Base-by-base conservation (phyloP, 768 basidiomycete species). In the Hygrocybe punicea region DNA sequence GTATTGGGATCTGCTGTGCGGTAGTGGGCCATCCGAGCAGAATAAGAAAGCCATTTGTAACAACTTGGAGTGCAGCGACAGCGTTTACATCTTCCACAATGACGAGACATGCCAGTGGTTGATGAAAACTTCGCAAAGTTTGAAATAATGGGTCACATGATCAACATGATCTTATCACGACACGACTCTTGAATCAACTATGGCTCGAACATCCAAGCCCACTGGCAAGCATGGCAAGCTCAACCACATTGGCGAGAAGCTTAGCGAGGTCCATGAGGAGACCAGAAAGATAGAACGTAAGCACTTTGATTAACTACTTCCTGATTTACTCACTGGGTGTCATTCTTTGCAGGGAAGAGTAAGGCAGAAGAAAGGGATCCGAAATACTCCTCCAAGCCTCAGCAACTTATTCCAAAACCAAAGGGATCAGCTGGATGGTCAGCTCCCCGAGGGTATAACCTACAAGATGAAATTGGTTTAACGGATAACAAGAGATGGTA, bases 31-130 rank as follows among this genome's bases (percentile, higher is more conserved):
- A 25, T n/a, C 21, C 50, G 16, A 33, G 50, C 8, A 51, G 25
- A 11, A 13, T 29, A 14, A 33, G 17, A n/a, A 14, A 51, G 34
- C 50, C 50, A 51, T 51, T 51, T 51, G 35, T 51, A 51, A 51
- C n/a, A 51, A 25, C 16, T 36, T 16, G 50, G 50, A 17, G 23
- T 14, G 50, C 50, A 51, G 4, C 33, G n/a, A 51, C 33, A 51
- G n/a, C 33, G 21, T 23, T 51, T 51, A 23, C 23, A 14, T 29
- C 23, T 14, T 17, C 13, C 23, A 23, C 7, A 19, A 48, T 6
- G n/a, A 17, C 6, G 46, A 24, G 46, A 14, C 25, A 29, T 48
- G 16, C 8, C 19, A 46, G 45, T n/a, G n/a, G n/a, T n/a, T 9
- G 23, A 46, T n/a, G 45, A 10, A 46, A 19, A 21, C 25, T 48